These are phyloP conservation scores for Tolypocladium ovalisporum DNA, from an alignment of 2,329 filamentous ascomycete species.

Conservation along the genomic window DNA sequence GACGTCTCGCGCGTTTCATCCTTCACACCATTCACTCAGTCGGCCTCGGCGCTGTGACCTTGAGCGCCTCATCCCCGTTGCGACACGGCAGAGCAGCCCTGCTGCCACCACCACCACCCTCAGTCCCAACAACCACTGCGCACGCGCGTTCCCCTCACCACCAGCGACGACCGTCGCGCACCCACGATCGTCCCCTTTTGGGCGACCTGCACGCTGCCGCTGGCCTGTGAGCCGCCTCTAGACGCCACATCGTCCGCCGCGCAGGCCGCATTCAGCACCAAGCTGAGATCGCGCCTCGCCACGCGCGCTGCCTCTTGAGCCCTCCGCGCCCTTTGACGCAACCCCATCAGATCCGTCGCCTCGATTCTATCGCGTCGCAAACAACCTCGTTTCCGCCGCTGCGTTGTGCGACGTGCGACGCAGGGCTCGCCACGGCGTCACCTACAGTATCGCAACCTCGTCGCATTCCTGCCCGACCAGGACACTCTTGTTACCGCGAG, in stretches of 20 bases:
- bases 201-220: background rate
- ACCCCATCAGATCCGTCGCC: background rate
- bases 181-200: background rate
- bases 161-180: background rate
- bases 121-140: background rate
- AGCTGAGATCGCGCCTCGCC: background rate
- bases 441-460: background rate
- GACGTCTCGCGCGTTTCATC: background rate
- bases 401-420: background rate
- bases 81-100: background rate
- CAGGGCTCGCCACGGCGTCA: background rate
- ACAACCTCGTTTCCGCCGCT: background rate
- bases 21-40: background rate
- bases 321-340: background rate
- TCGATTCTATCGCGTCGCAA: background rate
- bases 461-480: constrained; percentile 1
- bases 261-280: background rate
- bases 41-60: background rate
- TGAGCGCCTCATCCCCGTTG: background rate
- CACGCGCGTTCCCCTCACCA: background rate
- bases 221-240: background rate
- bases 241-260: constrained; percentile 1
- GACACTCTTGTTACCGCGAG: background rate
- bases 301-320: background rate
- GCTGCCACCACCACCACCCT: background rate